A percentile compares a stretch with the other conserved stretches of the same genome.
Conservation (phyloP, 163 green algal genomes). For the Volvox carteri region DNA sequence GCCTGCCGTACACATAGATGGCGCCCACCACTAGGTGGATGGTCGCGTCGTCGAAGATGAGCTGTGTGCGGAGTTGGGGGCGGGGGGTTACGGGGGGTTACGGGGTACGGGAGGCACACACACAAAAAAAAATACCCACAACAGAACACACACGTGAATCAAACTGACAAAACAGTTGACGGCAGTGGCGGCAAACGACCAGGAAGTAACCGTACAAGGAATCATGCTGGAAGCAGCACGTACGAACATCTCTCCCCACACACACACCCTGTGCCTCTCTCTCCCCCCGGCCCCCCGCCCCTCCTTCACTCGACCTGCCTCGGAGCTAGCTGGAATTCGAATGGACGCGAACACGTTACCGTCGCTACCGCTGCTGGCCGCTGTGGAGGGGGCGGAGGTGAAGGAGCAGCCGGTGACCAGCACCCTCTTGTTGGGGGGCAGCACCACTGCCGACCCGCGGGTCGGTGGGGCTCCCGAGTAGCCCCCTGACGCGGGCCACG, state of each 20-base stretch:
- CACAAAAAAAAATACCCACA: not conserved
- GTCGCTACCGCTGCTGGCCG: not conserved
- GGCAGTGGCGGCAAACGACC: no score
- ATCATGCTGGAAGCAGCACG: no score
- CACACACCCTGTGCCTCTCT: no score
- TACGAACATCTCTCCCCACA: no score
- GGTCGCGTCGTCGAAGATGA: conserved; percentile 71
- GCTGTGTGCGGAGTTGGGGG: conserved; percentile 44
- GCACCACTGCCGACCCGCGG: conserved; percentile 56
- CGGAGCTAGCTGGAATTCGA: conserved; percentile 60
- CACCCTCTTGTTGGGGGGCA: conserved; percentile 64
- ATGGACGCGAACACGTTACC: conserved; percentile 61
- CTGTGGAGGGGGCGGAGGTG: conserved; percentile 60
- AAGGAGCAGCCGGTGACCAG: conserved; percentile 71
- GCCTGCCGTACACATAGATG: conserved; percentile 65
- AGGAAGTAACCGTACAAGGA: no score
- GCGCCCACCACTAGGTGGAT: conserved; percentile 64
- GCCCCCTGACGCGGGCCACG: conserved; percentile 15
- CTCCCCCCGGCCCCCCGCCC: no score
- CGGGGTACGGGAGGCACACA: not conserved
- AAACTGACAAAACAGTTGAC: no score
- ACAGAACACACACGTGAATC: not conserved
- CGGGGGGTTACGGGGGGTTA: not conserved
- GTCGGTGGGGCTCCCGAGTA: conserved; percentile 6
- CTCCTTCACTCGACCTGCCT: no score